phyloP scores from a whole-genome alignment of 192 early-diverging fungal species.

The Coemansia sp. region DNA sequence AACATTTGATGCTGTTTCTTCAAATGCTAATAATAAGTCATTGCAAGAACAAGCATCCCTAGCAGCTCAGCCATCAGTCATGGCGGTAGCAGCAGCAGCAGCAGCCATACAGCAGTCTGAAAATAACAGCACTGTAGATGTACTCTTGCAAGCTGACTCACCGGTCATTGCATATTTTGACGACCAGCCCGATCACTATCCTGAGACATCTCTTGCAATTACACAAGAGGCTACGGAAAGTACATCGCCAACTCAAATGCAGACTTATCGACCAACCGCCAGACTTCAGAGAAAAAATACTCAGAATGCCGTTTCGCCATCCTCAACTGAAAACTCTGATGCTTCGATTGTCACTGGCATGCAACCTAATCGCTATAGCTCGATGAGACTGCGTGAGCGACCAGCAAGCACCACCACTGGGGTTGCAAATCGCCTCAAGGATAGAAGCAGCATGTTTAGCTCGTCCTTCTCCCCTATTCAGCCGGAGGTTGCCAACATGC shows the following conservation, averaged over 20 bases:
- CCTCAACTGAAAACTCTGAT: background rate
- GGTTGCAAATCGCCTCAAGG: conserved; percentile 10
- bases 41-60: background rate
- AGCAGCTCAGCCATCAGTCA: background rate
- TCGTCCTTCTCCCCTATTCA: conserved; percentile 14
- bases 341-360: conserved; percentile 5
- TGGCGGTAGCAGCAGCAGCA: background rate
- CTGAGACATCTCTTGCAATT: background rate
- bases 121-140: conserved; percentile 5
- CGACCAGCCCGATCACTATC: background rate
- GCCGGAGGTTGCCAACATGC: conserved; percentile 33
- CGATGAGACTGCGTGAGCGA: conserved; percentile 14
- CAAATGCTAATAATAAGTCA: background rate
- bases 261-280: background rate
- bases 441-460: conserved; percentile 24
- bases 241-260: conserved; percentile 8
- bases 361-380: conserved; percentile 10
- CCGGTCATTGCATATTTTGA: conserved; percentile 27
- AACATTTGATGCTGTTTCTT: background rate
- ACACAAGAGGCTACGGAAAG: background rate
- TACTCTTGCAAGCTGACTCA: conserved; percentile 23
- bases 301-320: background rate
- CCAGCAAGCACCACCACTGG: background rate
- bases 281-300: background rate
- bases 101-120: background rate